Evolutionary conservation across 1,139 yeast species (phyloP), one percentile per base, ranked within the genome.

Genomic region (Schizosaccharomyces versatilis): DNA sequence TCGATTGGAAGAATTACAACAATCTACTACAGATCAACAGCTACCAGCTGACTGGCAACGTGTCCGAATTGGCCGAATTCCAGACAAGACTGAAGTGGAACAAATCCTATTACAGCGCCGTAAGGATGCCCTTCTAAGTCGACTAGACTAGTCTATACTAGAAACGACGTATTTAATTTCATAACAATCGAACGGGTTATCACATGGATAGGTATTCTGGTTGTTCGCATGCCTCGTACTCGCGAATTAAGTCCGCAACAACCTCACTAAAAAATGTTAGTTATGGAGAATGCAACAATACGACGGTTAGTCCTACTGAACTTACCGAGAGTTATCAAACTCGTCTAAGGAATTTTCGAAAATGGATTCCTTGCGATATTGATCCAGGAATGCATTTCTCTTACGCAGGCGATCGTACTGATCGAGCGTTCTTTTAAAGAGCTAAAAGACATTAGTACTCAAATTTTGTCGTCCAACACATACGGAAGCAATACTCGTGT

Each of bases 321-420:
- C 75, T 60, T 83, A 94, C 57, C 86, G 72, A 53, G 95, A 79
- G 56, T 84, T 94, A 55, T 74, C 76, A 64, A 90, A 90, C 67
- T 84, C 84, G 36, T 78, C 85, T 62, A 82, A 71, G 5, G 83
- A 83, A 55, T 71, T 71, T 57, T 74, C 74, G 61, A 78, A 77
- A 69, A 75, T 66, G 39, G 72, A 71, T 60, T 73, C 72, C 62
- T 71, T 79, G 38, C 77, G 71, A 67, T 85, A 90, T 56, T 81
- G 82, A 59, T 84, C 90, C 58, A 90, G 69, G 64, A 88, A 90
- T 0, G 98, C 98, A 56, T 79, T 80, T 58, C 94, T 73, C 56
- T 78, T 78, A 61, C 84, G 84, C 54, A 90, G 73, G 54, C 79
- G 74, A 62, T 90, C 95, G 66, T 80, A 90, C 61, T 88, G 93